Conservation (phyloP, 2,329 filamentous ascomycete genomes). For the Trichoderma harzianum region DNA sequence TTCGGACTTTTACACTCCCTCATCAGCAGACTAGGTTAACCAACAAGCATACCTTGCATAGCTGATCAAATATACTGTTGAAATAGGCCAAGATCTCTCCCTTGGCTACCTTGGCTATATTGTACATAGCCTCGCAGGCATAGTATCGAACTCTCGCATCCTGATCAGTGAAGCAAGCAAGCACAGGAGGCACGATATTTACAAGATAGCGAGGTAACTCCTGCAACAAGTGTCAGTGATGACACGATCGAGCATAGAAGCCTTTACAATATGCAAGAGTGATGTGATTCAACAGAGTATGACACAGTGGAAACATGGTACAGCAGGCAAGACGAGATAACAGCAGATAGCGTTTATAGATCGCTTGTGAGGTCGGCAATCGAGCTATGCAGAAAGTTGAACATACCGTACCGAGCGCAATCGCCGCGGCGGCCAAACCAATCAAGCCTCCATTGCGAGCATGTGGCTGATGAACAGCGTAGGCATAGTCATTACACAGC, state of each 20-base stretch:
- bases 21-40: not conserved
- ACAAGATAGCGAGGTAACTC: conserved; percentile 89
- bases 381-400: conserved; percentile 1
- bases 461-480: conserved; percentile 94
- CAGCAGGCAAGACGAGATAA: not conserved
- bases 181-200: conserved; percentile 90
- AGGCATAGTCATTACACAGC: conserved; percentile 95
- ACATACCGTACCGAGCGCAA: conserved; percentile 86
- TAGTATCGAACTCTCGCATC: conserved; percentile 97
- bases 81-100: conserved; percentile 97
- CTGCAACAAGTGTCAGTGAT: conserved; percentile 64
- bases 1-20: not conserved
- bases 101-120: conserved; percentile 98
- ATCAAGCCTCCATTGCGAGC: conserved; percentile 95
- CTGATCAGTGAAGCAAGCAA: conserved; percentile 97
- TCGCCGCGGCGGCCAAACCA: conserved; percentile 89
- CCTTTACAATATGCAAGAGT: not conserved
- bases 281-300: not conserved
- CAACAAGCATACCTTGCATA: conserved; percentile 71
- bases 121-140: conserved; percentile 99
- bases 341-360: not conserved
- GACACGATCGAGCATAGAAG: not conserved
- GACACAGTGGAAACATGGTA: not conserved
- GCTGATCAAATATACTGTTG: conserved; percentile 95
- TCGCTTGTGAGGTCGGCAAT: not conserved